These are phyloP conservation scores for Phialophora expanda DNA, from an alignment of 2,329 filamentous ascomycete species.

Conservation along the genomic window DNA sequence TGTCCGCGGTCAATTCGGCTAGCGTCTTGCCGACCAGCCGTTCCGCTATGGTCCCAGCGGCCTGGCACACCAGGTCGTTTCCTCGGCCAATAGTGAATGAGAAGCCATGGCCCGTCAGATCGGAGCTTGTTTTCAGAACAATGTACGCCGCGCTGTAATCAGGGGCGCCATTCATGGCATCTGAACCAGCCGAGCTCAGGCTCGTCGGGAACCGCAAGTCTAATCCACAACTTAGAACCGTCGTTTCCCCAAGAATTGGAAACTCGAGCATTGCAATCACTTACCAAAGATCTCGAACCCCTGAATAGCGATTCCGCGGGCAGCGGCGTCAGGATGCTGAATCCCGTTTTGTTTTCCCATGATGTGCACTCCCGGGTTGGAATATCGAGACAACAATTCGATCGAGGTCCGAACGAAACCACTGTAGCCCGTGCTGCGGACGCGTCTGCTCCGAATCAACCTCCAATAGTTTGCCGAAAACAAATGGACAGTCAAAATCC, in stretches of 20 bases:
- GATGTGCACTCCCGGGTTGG: neutral
- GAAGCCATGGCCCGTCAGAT: slow-evolving; percentile 50
- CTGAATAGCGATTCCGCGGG: neutral
- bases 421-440: neutral
- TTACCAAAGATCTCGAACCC: slow-evolving; percentile 10
- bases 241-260: neutral
- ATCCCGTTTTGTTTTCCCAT: neutral
- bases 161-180: slow-evolving; percentile 81
- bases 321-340: neutral
- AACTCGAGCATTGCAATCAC: neutral
- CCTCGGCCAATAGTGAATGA: slow-evolving; percentile 64
- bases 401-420: neutral
- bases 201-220: slow-evolving; percentile 19
- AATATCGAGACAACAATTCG: neutral
- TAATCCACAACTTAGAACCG: neutral
- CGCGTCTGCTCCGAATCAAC: neutral
- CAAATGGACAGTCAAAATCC: no score
- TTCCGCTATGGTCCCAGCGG: slow-evolving; percentile 73
- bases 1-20: slow-evolving; percentile 45
- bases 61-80: slow-evolving; percentile 83
- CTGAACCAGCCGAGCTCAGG: slow-evolving; percentile 18
- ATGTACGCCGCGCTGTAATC: slow-evolving; percentile 96
- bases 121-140: slow-evolving; percentile 79
- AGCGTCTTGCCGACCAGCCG: slow-evolving; percentile 73
- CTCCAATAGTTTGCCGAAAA: neutral